Base-by-base conservation (phyloP, 345 rosid species). In the Linum usitatissimum region DNA sequence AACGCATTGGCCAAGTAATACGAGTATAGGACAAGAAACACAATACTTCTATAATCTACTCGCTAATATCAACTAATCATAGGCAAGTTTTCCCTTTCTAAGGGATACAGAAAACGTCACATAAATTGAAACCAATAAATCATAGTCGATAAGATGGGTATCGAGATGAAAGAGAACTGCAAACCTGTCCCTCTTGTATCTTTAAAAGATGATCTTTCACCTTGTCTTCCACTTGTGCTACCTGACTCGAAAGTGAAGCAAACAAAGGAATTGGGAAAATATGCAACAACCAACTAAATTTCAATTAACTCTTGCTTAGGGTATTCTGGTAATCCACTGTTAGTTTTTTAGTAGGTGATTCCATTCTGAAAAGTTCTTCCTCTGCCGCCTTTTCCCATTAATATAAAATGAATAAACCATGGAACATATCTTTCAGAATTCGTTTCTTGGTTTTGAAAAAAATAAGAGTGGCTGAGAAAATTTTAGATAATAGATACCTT, bases 141-240 rank as follows among this genome's bases (percentile, higher is more conserved):
- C 17, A 10, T 6, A 4, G 4, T 34, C 38, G 13, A 45, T 45
- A 10, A 10, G 17, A 6, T 15, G 51, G 13, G 15, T 10, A 7
- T 45, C 0, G 15, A 45, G 51, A 15, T 45, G 38, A 23, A 57
- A 7, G 12, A 19, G 9, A 36, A 31, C 20, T 14, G 8, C 18
- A 3, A 38, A 88, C 96, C 88, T 76, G 60, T 6, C 82, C 95
- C 67, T 85, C 69, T 64, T 79, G 80, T 74, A 75, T 76, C 63
- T 65, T 67, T 61, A 84, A 63, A 65, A 89, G 96, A 71, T 78
- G 66, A 60, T 76, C 73, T 77, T 81, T 84, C 53, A 92, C 87
- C 68, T 67, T 80, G 75, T 92, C 96, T 60, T 89, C 93, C 58
- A 86, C 95, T 65, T 79, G 76, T 80, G 81, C 84, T 77, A 85